phyloP scores from a whole-genome alignment of 192 early-diverging fungal genomes.

The Coemansia erecta region DNA sequence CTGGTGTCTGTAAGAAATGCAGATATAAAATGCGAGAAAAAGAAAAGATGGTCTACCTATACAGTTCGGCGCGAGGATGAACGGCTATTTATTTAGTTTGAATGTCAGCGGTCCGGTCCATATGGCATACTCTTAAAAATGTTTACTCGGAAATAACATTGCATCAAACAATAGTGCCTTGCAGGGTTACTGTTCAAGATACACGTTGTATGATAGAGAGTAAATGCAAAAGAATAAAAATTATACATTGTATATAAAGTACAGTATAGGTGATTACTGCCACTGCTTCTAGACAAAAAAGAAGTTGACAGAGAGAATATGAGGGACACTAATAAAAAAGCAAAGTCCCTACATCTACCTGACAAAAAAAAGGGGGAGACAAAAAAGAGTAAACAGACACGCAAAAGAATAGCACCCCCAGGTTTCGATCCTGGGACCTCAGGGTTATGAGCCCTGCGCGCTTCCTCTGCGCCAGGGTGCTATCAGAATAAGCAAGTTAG shows the following conservation, averaged over 20 bases:
- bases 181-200: too few species aligned
- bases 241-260: background rate
- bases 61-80: background rate
- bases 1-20: background rate
- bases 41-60: background rate
- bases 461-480: conserved; percentile 83
- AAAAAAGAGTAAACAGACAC: too few species aligned
- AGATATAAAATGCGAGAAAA: background rate
- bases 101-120: too few species aligned
- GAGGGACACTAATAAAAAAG: background rate
- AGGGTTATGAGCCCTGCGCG: conserved; percentile 86
- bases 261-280: background rate
- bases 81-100: background rate
- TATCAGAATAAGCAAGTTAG: conserved; percentile 9
- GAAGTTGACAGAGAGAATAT: background rate
- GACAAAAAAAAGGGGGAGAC: background rate
- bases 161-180: too few species aligned
- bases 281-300: background rate
- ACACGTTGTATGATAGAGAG: background rate
- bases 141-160: too few species aligned
- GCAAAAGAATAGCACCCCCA: conserved; percentile 58
- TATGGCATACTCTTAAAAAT: too few species aligned
- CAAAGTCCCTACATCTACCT: too few species aligned
- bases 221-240: background rate
- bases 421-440: conserved; percentile 83